Evolutionary conservation across 305 asterid genomes (phyloP).

Genomic region (Fraxinus ornus): DNA sequence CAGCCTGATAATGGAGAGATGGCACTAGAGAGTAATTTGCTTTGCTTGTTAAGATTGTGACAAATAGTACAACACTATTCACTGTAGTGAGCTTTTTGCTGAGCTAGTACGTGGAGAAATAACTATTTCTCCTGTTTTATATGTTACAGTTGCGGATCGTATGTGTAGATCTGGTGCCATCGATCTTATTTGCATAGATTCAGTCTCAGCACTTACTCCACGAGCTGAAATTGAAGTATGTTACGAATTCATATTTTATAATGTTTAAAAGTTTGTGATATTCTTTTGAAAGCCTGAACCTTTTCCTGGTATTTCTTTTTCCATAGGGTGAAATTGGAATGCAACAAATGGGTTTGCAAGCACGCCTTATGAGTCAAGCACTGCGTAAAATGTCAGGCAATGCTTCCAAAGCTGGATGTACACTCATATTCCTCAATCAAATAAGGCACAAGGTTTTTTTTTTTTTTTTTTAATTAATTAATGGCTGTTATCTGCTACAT

Average conservation of each 20-base stretch:
- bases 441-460: conserved; percentile 84
- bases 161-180: conserved; percentile 99
- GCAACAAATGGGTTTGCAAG: conserved; percentile 99
- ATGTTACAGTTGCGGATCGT: conserved; percentile 88
- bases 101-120: conserved; percentile 8
- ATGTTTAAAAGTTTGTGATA: conserved; percentile 12
- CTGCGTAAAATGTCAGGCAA: conserved; percentile 98
- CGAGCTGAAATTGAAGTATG: conserved; percentile 98
- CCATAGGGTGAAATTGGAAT: conserved; percentile 95
- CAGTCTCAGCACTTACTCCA: conserved; percentile 99
- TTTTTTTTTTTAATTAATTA: background rate
- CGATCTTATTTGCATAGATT: conserved; percentile 97
- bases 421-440: conserved; percentile 93
- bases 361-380: conserved; percentile 99
- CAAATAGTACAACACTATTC: background rate
- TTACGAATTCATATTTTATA: conserved; percentile 18
- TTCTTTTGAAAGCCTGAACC: conserved; percentile 10
- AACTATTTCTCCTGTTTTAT: conserved; percentile 20
- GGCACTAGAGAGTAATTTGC: conserved; percentile 89
- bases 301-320: conserved; percentile 19
- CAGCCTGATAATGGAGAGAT: conserved; percentile 99
- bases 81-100: conserved; percentile 9
- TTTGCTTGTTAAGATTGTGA: conserved; percentile 32
- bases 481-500: background rate
- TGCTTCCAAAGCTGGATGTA: conserved; percentile 99